Evolutionary conservation across 495 filamentous ascomycete species (phyloP), one percentile per base, ranked within the genome.

Genomic region (Lasiosphaeria miniovina): DNA sequence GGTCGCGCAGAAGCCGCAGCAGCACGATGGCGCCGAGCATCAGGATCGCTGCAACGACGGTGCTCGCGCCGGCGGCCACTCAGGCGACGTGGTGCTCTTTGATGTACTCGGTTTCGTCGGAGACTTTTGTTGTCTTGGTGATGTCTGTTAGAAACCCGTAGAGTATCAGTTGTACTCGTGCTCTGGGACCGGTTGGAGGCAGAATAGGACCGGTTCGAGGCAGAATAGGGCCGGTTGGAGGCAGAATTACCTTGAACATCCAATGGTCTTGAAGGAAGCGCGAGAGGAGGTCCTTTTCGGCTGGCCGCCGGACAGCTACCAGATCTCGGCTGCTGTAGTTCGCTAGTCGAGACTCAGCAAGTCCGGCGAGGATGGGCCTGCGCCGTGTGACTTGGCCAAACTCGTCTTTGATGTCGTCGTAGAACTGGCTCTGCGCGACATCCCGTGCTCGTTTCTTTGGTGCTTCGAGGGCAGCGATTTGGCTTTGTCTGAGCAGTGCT

Each of bases 1-100:
- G 15, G 36, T 58, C 58, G 9, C 45, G 36, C 4, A 61, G 38
- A 7, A 58, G 38, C 6, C 52, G 49, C 24, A 74, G 55, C 58
- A 63, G 61, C 2, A 65, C 38, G 56, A 74, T 71, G 41, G 71
- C 66, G 10, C 70, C 68, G 36, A 72, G 55, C 10, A 70, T 55
- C 34, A 72, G 58, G 7, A 70, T 17, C 8, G 68, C 63, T 41
- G 66, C 62, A 0, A 69, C 46, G 6, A 68, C 15, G 38, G 62
- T 59, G 17, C 57, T 64, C 4, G 60, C 52, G 4, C 10, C 52
- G 5, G 52, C 52, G 10, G 36, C 52, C 5, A 41, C 52, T 35
- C 36, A 54, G 11, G 32, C 35, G 11, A 54, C 11, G 36, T 54
- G 36, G 6, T 40, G 36, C 36, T 54, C 52, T 4, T 54, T 14